These are phyloP conservation scores for Penicillium coprophilum DNA, from an alignment of 495 filamentous ascomycete genomes.

Conservation along the genomic window DNA sequence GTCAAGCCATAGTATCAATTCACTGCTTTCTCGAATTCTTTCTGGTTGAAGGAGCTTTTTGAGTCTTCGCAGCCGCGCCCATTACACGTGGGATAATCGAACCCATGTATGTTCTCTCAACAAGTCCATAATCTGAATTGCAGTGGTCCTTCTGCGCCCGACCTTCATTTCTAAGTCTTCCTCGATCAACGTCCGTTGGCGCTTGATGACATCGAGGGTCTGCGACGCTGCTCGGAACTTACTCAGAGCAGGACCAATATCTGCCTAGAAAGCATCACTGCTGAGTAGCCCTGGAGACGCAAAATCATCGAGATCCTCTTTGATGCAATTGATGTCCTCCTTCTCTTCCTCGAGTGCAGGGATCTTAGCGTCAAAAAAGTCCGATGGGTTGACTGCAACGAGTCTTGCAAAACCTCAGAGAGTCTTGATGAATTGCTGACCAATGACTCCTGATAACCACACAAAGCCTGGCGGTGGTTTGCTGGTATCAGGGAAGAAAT, in stretches of 20 bases:
- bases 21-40: slow-evolving; percentile 10
- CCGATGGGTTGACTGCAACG: too few relatives aligned
- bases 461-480: too few relatives aligned
- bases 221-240: background rate
- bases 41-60: slow-evolving; percentile 9
- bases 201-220: background rate
- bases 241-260: background rate
- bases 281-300: background rate
- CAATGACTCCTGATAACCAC: too few relatives aligned
- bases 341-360: too few relatives aligned
- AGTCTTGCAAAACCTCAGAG: too few relatives aligned
- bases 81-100: slow-evolving; percentile 18
- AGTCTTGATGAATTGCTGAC: too few relatives aligned
- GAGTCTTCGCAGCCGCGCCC: slow-evolving; percentile 13
- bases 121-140: background rate
- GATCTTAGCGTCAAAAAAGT: too few relatives aligned
- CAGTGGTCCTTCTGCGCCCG: background rate
- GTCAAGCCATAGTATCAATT: slow-evolving; percentile 2
- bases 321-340: background rate
- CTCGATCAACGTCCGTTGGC: background rate
- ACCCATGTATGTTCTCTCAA: slow-evolving; percentile 16
- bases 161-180: background rate
- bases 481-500: too few relatives aligned
- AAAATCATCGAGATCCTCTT: background rate
- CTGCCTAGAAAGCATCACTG: background rate